Percentiles rank a stretch among this genome's conserved stretches.
These are phyloP conservation scores for Penicillium nordicum DNA, from an alignment of 2,329 filamentous ascomycete genomes.

Conservation along the genomic window DNA sequence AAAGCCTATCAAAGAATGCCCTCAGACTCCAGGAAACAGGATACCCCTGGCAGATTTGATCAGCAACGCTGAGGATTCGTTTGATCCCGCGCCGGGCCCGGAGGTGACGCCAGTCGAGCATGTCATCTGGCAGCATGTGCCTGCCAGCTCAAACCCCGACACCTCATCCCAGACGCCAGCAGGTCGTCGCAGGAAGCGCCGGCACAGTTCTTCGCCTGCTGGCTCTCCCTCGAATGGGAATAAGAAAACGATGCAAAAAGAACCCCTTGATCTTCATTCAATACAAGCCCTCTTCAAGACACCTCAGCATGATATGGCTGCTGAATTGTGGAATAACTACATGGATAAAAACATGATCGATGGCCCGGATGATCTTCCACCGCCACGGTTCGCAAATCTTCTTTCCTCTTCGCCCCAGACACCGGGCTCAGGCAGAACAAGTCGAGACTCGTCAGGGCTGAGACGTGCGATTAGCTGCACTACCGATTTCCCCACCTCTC, in stretches of 20 bases:
- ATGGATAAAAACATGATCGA: constrained; percentile 52
- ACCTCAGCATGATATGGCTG: constrained; percentile 67
- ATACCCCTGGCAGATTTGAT: constrained; percentile 60
- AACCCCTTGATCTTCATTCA: constrained; percentile 56
- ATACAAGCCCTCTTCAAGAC: constrained; percentile 60
- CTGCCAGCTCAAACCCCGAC: constrained; percentile 40
- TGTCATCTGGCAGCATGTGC: constrained; percentile 56
- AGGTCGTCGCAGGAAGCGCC: constrained; percentile 59
- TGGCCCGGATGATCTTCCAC: constrained; percentile 47
- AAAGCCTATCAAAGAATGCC: constrained; percentile 39
- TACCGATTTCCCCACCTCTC: constrained; percentile 62
- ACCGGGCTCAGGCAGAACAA: constrained; percentile 45
- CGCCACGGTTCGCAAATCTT: constrained; percentile 61
- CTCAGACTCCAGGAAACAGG: constrained; percentile 58
- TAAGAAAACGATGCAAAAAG: constrained; percentile 38
- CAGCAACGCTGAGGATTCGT: constrained; percentile 57
- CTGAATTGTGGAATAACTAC: constrained; percentile 76
- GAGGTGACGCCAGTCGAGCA: constrained; percentile 59
- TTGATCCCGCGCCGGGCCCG: constrained; percentile 47
- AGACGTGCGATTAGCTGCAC: constrained; percentile 67
- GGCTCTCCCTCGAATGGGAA: constrained; percentile 59
- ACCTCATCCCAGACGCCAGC: constrained; percentile 50
- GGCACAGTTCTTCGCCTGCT: constrained; percentile 69
- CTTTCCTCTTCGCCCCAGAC: constrained; percentile 70
- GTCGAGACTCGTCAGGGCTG: constrained; percentile 49